phyloP scores from a whole-genome alignment of 1,284 basidiomycete genomes.

The Fomitopsis pinicola region DNA sequence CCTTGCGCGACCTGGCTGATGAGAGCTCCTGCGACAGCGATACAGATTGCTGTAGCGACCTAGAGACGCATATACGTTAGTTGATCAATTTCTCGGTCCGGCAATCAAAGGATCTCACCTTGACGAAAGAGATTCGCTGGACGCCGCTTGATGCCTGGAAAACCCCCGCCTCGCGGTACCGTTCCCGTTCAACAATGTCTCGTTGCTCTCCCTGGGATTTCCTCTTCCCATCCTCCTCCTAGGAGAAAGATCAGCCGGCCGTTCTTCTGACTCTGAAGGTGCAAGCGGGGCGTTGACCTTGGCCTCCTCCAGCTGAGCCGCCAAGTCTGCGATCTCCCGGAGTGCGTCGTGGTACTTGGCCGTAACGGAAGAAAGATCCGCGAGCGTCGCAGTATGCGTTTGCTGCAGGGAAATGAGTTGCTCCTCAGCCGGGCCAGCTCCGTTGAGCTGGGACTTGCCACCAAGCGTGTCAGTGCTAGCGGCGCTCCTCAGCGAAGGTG shows the following conservation, averaged over 20 bases:
- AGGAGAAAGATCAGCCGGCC: constrained; percentile 39
- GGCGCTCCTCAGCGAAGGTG: constrained; percentile 19
- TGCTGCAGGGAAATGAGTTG: constrained; percentile 68
- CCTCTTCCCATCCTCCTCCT: constrained; percentile 49
- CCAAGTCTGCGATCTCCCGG: constrained; percentile 82
- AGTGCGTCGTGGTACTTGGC: constrained; percentile 87
- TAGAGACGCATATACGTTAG: constrained; percentile 24
- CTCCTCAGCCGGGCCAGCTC: constrained; percentile 35
- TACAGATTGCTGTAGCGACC: constrained; percentile 83
- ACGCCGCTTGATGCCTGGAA: constrained; percentile 62
- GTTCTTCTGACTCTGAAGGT: constrained; percentile 50
- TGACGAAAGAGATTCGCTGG: constrained; percentile 78
- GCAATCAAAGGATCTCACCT: constrained; percentile 42
- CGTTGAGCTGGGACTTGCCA: constrained; percentile 22
- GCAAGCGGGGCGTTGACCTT: constrained; percentile 44
- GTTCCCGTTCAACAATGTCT: constrained; percentile 41
- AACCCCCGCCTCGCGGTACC: constrained; percentile 39
- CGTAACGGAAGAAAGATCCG: constrained; percentile 75
- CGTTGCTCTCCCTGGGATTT: constrained; percentile 44
- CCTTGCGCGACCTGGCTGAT: constrained; percentile 82
- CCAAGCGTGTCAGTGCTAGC: constrained; percentile 18
- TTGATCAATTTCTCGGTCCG: constrained; percentile 10
- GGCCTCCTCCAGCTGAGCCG: constrained; percentile 77
- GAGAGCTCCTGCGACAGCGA: constrained; percentile 96
- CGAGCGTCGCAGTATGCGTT: constrained; percentile 74